Evolutionary conservation across 495 filamentous ascomycete species (phyloP).

Genomic region (Neurospora sp.): DNA sequence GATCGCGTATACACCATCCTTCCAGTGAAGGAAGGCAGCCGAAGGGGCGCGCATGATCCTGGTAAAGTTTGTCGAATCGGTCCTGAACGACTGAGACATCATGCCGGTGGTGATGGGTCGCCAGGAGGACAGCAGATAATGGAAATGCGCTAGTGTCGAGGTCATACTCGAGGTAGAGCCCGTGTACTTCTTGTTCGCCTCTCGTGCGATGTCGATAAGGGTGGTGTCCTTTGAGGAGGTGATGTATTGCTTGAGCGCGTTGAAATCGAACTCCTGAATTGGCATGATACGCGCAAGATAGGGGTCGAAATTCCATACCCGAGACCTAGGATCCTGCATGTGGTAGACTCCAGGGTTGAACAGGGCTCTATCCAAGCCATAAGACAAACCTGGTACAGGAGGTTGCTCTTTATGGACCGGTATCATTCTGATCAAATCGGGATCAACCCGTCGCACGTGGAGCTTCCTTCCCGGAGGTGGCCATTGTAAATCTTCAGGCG

Average conservation of each 20-base stretch:
- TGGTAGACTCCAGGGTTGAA: slow-evolving; percentile 95
- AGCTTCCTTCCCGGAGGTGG: background rate
- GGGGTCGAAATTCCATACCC: slow-evolving; percentile 91
- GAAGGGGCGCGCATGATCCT: slow-evolving; percentile 56
- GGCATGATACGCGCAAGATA: slow-evolving; percentile 90
- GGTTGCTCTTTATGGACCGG: slow-evolving; percentile 44
- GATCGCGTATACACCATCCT: slow-evolving; percentile 84
- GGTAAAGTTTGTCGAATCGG: slow-evolving; percentile 56
- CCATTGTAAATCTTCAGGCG: slow-evolving; percentile 3
- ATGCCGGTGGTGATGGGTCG: slow-evolving; percentile 53
- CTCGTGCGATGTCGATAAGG: slow-evolving; percentile 53
- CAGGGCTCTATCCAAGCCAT: slow-evolving; percentile 79
- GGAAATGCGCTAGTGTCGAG: slow-evolving; percentile 75
- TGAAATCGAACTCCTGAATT: slow-evolving; percentile 82
- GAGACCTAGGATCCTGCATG: slow-evolving; percentile 78
- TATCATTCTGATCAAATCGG: slow-evolving; percentile 18
- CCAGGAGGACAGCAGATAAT: slow-evolving; percentile 83
- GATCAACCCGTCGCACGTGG: slow-evolving; percentile 15
- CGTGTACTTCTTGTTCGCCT: slow-evolving; percentile 69
- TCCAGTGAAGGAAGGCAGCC: slow-evolving; percentile 77
- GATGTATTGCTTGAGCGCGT: slow-evolving; percentile 70
- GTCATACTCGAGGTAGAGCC: slow-evolving; percentile 98
- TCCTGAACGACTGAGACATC: slow-evolving; percentile 57
- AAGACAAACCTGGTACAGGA: slow-evolving; percentile 60
- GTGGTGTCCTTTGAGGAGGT: slow-evolving; percentile 76